phyloP scores from a whole-genome alignment of 306 rosid genomes.

The Acmispon strigosus region DNA sequence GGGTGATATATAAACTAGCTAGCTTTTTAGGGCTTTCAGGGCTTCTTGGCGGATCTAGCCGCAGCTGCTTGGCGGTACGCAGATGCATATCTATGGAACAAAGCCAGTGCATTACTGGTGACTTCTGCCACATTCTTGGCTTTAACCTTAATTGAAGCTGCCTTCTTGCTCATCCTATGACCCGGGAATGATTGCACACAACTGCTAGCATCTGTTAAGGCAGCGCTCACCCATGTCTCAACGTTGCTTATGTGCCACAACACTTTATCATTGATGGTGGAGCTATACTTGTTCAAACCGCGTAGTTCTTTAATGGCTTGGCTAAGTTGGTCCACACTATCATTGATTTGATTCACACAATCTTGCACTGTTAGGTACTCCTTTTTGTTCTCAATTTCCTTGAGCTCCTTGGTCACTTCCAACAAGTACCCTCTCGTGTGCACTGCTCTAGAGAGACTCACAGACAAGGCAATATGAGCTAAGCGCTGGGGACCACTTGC shows the following conservation, averaged over 20 bases:
- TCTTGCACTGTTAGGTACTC: constrained; percentile 36
- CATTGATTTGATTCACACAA: constrained; percentile 43
- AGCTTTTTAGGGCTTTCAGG: no score
- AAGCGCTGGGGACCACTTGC: constrained; percentile 32
- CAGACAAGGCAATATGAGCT: constrained; percentile 40
- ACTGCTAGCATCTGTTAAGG: constrained; percentile 47
- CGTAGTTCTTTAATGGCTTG: constrained; percentile 40
- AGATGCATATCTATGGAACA: constrained; percentile 49
- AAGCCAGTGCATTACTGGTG: constrained; percentile 50
- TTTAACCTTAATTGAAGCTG: constrained; percentile 46
- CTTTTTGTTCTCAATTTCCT: constrained; percentile 6
- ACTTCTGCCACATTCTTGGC: constrained; percentile 50
- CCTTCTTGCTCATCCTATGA: constrained; percentile 39
- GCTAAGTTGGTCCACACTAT: constrained; percentile 49
- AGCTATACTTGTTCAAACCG: neutral
- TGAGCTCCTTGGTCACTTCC: constrained; percentile 28
- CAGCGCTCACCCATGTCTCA: constrained; percentile 59
- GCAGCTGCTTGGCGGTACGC: constrained; percentile 12
- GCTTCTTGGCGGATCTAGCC: no score
- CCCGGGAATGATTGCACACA: constrained; percentile 42
- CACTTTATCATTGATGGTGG: constrained; percentile 17
- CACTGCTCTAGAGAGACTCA: constrained; percentile 43
- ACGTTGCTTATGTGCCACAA: constrained; percentile 63
- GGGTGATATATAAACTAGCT: no score
- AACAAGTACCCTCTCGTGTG: neutral